A percentile compares a stretch with the other conserved stretches of the same genome.
Conservation (phyloP, 108 stramenopile species). For the Aurantiochytrium sp. region DNA sequence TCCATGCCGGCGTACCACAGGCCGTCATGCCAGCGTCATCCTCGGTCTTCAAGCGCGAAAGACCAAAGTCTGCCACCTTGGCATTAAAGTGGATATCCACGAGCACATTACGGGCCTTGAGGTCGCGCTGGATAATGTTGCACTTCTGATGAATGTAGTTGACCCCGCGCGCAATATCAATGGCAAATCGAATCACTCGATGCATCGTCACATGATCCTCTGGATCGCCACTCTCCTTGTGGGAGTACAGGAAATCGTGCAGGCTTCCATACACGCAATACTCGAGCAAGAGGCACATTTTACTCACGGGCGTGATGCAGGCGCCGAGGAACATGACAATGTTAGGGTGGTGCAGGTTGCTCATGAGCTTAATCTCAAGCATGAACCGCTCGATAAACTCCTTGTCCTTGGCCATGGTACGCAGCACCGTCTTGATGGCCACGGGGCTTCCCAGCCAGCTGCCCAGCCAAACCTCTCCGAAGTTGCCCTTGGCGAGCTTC, state of each 20-base stretch:
- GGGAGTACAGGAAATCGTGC: background rate
- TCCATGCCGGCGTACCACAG: constrained; percentile 36
- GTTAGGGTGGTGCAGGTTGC: constrained; percentile 22
- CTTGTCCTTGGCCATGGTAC: constrained; percentile 2
- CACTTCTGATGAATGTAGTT: background rate
- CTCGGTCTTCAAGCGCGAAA: background rate
- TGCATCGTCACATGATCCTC: background rate
- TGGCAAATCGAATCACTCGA: background rate
- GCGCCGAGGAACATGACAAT: constrained; percentile 27
- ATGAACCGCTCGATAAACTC: constrained; percentile 2
- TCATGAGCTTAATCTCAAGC: constrained; percentile 14
- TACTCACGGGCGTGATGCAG: constrained; percentile 16
- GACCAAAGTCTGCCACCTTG: constrained; percentile 19
- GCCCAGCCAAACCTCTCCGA: background rate
- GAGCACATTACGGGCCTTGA: constrained; percentile 14
- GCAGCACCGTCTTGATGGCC: constrained; percentile 10
- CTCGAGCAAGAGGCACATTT: constrained; percentile 23
- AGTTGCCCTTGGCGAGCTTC: constrained; percentile 20
- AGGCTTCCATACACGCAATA: constrained; percentile 28
- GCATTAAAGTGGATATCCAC: background rate
- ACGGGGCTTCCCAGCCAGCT: background rate
- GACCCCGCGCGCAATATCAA: constrained; percentile 5
- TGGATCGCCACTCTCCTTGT: background rate
- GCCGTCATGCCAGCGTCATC: background rate
- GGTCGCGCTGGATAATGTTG: constrained; percentile 23